Conservation (phyloP, 371 early-diverging fungal species). For the Rhizomucor pusillus region DNA sequence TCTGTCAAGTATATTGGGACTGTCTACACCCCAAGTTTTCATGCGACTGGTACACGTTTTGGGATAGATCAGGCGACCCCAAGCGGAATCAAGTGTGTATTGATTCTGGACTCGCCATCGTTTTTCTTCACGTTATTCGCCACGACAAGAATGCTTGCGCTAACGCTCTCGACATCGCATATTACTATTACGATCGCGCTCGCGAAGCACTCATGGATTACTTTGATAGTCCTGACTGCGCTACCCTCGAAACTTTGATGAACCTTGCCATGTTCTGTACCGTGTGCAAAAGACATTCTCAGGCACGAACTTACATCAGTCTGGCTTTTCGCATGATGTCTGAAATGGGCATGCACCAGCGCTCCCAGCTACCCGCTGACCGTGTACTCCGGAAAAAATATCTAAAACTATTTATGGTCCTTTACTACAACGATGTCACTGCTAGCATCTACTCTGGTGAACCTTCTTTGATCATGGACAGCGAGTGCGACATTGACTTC, state of each 20-base stretch:
- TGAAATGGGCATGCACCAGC: conserved; percentile 34
- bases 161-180: conserved; percentile 33
- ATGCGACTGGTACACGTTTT: conserved; percentile 40
- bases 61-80: conserved; percentile 41
- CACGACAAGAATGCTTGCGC: conserved; percentile 34
- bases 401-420: conserved; percentile 33
- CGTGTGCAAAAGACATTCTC: conserved; percentile 37
- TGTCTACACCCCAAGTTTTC: conserved; percentile 47
- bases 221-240: conserved; percentile 40
- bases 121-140: conserved; percentile 39
- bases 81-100: conserved; percentile 43
- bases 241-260: conserved; percentile 40
- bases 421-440: conserved; percentile 39
- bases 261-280: conserved; percentile 39
- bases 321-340: conserved; percentile 39
- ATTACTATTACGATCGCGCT: conserved; percentile 45
- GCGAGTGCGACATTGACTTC: conserved; percentile 32
- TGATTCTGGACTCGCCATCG: conserved; percentile 42
- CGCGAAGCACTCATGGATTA: conserved; percentile 39
- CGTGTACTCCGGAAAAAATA: conserved; percentile 26
- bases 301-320: conserved; percentile 37
- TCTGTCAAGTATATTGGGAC: conserved; percentile 45
- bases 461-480: conserved; percentile 28
- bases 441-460: conserved; percentile 30
- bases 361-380: conserved; percentile 15